phyloP scores from a whole-genome alignment of 2,329 filamentous ascomycete species.

The Trichophyton rubrum region DNA sequence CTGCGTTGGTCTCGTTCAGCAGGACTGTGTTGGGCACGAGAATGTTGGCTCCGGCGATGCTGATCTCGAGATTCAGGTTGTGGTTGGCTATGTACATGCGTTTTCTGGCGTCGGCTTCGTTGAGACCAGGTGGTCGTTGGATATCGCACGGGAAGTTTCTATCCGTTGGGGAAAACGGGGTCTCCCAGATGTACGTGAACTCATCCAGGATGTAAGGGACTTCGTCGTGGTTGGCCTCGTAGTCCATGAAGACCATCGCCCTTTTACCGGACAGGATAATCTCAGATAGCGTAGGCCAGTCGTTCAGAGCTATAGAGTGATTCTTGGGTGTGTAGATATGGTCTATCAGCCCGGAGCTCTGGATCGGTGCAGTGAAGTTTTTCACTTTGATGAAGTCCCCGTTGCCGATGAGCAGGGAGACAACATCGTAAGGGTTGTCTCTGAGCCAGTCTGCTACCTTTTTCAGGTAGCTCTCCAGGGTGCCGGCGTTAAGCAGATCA shows the following conservation, averaged over 20 bases:
- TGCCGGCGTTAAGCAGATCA: constrained; percentile 67
- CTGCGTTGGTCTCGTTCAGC: constrained; percentile 60
- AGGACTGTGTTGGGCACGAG: constrained; percentile 60
- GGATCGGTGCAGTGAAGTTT: constrained; percentile 56
- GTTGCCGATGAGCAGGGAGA: constrained; percentile 78
- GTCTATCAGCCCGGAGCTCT: constrained; percentile 56
- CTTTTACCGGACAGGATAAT: constrained; percentile 62
- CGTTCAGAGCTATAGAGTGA: constrained; percentile 55
- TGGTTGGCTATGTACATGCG: constrained; percentile 78
- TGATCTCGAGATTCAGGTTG: constrained; percentile 72
- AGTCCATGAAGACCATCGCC: constrained; percentile 73
- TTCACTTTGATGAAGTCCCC: constrained; percentile 56
- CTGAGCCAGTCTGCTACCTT: constrained; percentile 61
- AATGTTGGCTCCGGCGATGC: constrained; percentile 49
- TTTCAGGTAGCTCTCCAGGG: constrained; percentile 60
- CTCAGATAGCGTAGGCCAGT: constrained; percentile 72
- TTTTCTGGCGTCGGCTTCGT: constrained; percentile 40
- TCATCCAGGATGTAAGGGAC: constrained; percentile 80
- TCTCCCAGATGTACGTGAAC: constrained; percentile 84
- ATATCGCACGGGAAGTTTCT: constrained; percentile 62
- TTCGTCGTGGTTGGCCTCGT: constrained; percentile 62
- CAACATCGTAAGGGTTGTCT: constrained; percentile 68
- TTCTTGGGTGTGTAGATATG: constrained; percentile 63
- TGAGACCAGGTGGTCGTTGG: constrained; percentile 60
- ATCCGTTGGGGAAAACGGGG: constrained; percentile 64